Evolutionary conservation across 2,329 filamentous ascomycete species (phyloP).

Genomic region (Didymellaceae sp.): DNA sequence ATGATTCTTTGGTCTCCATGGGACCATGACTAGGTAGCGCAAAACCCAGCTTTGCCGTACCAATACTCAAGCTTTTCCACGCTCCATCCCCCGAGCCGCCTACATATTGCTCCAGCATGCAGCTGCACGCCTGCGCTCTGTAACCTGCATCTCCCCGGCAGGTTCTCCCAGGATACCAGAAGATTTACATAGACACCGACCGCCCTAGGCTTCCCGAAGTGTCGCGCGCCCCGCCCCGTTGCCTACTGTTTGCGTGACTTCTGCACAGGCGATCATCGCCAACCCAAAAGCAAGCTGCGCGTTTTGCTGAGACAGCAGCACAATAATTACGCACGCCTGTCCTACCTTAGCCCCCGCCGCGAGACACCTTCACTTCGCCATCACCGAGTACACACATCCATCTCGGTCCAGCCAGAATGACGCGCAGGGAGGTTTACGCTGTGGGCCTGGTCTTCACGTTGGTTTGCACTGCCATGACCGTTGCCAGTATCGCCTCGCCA

Average conservation of each 20-base stretch:
- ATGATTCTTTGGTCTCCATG: conserved; percentile 16
- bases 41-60: conserved; percentile 18
- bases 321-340: conserved; percentile 10
- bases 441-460: conserved; percentile 56
- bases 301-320: background rate
- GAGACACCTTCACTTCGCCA: background rate
- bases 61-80: conserved; percentile 22
- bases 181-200: background rate
- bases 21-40: conserved; percentile 14
- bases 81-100: conserved; percentile 15
- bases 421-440: conserved; percentile 57
- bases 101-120: conserved; percentile 19
- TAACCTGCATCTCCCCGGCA: conserved; percentile 16
- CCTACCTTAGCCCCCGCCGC: background rate
- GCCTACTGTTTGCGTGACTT: conserved; percentile 16
- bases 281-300: conserved; percentile 4
- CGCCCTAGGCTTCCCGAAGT: conserved; percentile 4
- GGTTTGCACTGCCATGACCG: conserved; percentile 69
- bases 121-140: conserved; percentile 13
- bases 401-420: conserved; percentile 49
- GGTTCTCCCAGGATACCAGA: conserved; percentile 7
- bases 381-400: background rate
- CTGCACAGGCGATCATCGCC: conserved; percentile 13
- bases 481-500: conserved; percentile 72
- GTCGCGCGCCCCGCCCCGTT: conserved; percentile 12